phyloP scores from a whole-genome alignment of 1,284 basidiomycete species.

The Rhodotorula sp. region DNA sequence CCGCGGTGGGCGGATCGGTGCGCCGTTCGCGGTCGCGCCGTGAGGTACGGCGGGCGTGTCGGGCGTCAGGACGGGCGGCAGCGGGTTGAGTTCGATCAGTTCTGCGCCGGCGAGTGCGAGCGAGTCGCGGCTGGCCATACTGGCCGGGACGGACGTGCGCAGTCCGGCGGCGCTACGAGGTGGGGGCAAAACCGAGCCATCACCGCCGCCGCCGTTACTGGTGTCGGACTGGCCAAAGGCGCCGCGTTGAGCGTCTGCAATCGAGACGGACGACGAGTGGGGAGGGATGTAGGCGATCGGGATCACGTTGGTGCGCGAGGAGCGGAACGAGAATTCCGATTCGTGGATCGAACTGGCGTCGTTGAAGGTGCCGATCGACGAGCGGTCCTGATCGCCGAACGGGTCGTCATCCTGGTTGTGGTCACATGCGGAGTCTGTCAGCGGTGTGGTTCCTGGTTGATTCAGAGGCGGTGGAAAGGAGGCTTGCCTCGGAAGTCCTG shows the following conservation, averaged over 20 bases:
- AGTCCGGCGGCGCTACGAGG: background rate
- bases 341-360: slow-evolving; percentile 31
- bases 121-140: slow-evolving; percentile 37
- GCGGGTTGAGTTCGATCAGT: slow-evolving; percentile 34
- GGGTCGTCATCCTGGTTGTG: slow-evolving; percentile 35
- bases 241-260: slow-evolving; percentile 38
- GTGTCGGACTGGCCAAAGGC: slow-evolving; percentile 19
- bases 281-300: slow-evolving; percentile 47
- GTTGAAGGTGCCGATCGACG: slow-evolving; percentile 35
- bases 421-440: background rate
- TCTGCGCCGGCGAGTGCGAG: slow-evolving; percentile 34
- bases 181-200: background rate
- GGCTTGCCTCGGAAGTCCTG: slow-evolving; percentile 25
- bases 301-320: slow-evolving; percentile 45
- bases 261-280: slow-evolving; percentile 41
- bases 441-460: too few species aligned
- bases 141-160: slow-evolving; percentile 28
- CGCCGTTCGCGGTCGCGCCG: slow-evolving; percentile 37
- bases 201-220: too few species aligned
- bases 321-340: slow-evolving; percentile 44
- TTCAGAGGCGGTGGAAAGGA: background rate
- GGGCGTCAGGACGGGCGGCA: slow-evolving; percentile 31
- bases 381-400: slow-evolving; percentile 39
- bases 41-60: slow-evolving; percentile 39
- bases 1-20: slow-evolving; percentile 43